These are phyloP conservation scores for Ballota nigra DNA, from an alignment of 257 asterid species.

Conservation along the genomic window DNA sequence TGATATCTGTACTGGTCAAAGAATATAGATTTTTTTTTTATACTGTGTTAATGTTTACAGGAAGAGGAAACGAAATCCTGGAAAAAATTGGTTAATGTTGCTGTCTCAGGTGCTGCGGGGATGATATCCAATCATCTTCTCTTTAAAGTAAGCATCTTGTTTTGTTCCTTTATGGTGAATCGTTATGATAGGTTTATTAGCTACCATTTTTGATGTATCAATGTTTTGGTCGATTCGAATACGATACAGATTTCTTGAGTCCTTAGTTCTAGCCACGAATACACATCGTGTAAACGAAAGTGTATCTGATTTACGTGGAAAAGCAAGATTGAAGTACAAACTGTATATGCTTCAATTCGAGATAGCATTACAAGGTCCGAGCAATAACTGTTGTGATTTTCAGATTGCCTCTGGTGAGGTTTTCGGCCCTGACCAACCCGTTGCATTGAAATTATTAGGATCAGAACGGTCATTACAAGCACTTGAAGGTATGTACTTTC, in stretches of 20 bases:
- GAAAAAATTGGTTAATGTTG: slow-evolving; percentile 79
- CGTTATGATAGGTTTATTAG: not conserved
- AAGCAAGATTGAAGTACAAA: not conserved
- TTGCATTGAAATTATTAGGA: slow-evolving; percentile 82
- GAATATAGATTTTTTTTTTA: not conserved
- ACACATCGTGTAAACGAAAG: not conserved
- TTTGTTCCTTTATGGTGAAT: not conserved
- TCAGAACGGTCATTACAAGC: slow-evolving; percentile 90
- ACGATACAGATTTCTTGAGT: too few relatives aligned
- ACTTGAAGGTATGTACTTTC: slow-evolving; percentile 69
- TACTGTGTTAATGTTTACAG: slow-evolving; percentile 35
- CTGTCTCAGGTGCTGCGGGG: slow-evolving; percentile 99
- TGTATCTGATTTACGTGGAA: not conserved
- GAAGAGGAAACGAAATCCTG: slow-evolving; percentile 91
- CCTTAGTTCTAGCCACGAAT: not conserved
- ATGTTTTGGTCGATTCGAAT: too few relatives aligned
- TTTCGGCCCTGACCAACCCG: slow-evolving; percentile 89
- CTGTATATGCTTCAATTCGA: not conserved
- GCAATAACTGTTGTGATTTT: not conserved
- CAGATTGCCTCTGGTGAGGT: slow-evolving; percentile 92
- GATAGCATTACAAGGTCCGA: too few relatives aligned
- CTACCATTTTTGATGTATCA: not conserved
- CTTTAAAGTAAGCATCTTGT: slow-evolving; percentile 57
- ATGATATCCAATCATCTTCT: slow-evolving; percentile 97
- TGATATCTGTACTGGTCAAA: not conserved